Conservation (phyloP, 2,329 filamentous ascomycete genomes). For the Cladosporium austrohemisphaericum region DNA sequence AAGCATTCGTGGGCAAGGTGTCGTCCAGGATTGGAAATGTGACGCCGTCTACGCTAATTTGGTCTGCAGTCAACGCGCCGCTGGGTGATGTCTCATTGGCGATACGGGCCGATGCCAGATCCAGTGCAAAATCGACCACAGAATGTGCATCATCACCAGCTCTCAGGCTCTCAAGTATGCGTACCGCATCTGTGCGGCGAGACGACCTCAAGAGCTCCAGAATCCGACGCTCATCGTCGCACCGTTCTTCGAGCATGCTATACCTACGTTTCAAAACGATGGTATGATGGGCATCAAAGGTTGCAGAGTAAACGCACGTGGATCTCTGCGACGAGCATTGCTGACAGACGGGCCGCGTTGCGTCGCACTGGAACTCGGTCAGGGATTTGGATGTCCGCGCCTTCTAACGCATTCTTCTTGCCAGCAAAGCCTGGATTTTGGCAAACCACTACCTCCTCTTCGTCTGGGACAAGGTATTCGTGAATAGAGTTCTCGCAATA, state of each 20-base stretch:
- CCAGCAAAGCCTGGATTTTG: background rate
- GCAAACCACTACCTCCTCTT: no score
- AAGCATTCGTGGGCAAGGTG: no score
- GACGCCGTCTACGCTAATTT: no score
- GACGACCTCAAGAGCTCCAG: background rate
- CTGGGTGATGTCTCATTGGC: no score
- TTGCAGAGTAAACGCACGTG: background rate
- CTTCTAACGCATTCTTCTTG: background rate
- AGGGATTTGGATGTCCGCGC: background rate
- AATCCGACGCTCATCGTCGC: background rate
- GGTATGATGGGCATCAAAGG: background rate
- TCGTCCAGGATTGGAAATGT: no score
- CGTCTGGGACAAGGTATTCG: no score
- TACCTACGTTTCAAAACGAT: background rate
- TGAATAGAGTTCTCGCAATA: no score
- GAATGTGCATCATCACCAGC: background rate
- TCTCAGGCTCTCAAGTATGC: background rate
- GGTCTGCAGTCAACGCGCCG: no score
- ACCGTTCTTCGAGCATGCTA: background rate
- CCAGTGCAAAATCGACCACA: background rate
- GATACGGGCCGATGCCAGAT: no score
- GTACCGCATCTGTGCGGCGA: background rate
- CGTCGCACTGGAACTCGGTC: background rate
- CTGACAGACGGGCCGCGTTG: background rate
- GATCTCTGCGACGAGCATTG: background rate